Evolutionary conservation across 495 filamentous ascomycete species (phyloP).

Genomic region (Penicillium cosmopolitanum): DNA sequence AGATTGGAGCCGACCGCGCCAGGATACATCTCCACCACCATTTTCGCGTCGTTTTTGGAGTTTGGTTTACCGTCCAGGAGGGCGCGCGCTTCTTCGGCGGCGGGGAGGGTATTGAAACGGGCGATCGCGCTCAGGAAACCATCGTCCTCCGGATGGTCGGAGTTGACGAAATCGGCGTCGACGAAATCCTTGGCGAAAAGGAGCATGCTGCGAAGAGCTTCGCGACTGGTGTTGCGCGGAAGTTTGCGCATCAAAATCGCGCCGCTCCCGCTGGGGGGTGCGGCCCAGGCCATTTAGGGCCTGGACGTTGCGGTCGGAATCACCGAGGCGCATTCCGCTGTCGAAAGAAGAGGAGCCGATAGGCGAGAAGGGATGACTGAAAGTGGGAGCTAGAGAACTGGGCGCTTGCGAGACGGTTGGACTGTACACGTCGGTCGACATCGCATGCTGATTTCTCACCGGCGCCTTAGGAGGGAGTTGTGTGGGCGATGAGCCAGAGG

Average conservation of each 20-base stretch:
- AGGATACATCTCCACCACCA: constrained; percentile 76
- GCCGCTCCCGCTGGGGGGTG: constrained; percentile 34
- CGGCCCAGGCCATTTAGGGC: constrained; percentile 50
- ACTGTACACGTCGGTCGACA: constrained; percentile 56
- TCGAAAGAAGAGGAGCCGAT: constrained; percentile 48
- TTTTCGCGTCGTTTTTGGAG: constrained; percentile 69
- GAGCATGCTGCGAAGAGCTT: constrained; percentile 78
- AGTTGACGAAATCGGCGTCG: constrained; percentile 69
- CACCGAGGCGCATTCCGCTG: constrained; percentile 54
- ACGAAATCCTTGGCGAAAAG: constrained; percentile 84
- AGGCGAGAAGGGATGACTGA: constrained; percentile 50
- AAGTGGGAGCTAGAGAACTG: constrained; percentile 42
- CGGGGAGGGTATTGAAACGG: constrained; percentile 69
- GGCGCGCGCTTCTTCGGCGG: constrained; percentile 75
- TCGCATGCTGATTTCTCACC: constrained; percentile 54
- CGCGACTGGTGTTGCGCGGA: constrained; percentile 70
- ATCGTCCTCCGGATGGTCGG: constrained; percentile 68
- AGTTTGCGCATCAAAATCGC: constrained; percentile 76
- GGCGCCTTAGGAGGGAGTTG: constrained; percentile 47
- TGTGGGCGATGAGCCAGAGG: constrained; percentile 51
- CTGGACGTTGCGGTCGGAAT: constrained; percentile 50
- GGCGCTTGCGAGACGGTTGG: constrained; percentile 46
- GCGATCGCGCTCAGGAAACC: constrained; percentile 76
- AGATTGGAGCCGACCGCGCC: constrained; percentile 45
- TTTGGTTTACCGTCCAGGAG: constrained; percentile 82